Conservation (phyloP, 345 rosid genomes). For the Eutrema heterophyllum region DNA sequence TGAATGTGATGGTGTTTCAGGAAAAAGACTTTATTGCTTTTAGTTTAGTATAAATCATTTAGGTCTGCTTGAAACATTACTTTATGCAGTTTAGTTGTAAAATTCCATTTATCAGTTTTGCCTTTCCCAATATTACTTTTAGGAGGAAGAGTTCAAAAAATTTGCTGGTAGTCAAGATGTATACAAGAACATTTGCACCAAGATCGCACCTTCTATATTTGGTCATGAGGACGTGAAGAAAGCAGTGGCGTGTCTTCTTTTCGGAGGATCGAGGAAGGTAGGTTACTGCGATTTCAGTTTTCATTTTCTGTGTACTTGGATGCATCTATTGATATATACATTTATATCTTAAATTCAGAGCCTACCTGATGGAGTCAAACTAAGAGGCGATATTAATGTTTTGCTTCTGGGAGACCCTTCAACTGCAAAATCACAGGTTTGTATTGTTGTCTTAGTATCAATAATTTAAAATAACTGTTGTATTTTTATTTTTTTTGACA, state of each 20-base stretch:
- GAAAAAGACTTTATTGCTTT: background rate
- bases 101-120: background rate
- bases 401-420: conserved; percentile 96
- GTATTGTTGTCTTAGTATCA: background rate
- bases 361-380: conserved; percentile 89
- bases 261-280: conserved; percentile 97
- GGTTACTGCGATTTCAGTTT: background rate
- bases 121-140: conserved; percentile 5
- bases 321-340: background rate
- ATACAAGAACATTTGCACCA: conserved; percentile 58
- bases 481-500: background rate
- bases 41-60: background rate
- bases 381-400: conserved; percentile 95
- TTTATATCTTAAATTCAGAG: conserved; percentile 34
- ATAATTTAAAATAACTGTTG: background rate
- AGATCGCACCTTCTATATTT: conserved; percentile 92
- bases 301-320: background rate
- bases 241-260: conserved; percentile 90
- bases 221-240: conserved; percentile 88
- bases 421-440: conserved; percentile 95
- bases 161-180: conserved; percentile 62
- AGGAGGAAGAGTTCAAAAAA: conserved; percentile 90
- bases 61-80: background rate
- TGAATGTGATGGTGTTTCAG: background rate
- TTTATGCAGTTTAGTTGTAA: background rate